These are phyloP conservation scores for Zymoseptoria crescenta DNA, from an alignment of 2,329 filamentous ascomycete species.

Conservation along the genomic window DNA sequence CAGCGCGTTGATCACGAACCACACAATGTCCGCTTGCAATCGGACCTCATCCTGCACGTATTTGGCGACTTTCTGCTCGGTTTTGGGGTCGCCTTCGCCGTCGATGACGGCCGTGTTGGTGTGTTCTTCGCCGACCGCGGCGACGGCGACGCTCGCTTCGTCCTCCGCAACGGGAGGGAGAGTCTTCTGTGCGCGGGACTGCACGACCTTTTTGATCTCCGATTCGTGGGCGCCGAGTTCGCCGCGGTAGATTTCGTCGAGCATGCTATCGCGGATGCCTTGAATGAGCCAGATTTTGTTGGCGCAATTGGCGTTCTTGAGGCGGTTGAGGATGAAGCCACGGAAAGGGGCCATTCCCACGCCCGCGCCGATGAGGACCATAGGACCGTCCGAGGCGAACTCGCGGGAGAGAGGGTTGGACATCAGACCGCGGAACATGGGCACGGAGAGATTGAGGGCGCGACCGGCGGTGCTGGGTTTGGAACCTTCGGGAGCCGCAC, in stretches of 20 bases:
- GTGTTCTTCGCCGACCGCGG: constrained; percentile 58
- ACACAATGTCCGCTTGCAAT: constrained; percentile 89
- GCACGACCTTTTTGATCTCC: constrained; percentile 45
- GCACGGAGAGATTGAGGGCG: constrained; percentile 61
- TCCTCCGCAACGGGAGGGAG: constrained; percentile 22
- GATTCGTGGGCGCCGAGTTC: constrained; percentile 88
- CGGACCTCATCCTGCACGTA: constrained; percentile 96
- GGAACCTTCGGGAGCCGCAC: neutral
- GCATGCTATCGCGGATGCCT: constrained; percentile 83
- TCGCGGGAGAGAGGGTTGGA: constrained; percentile 87
- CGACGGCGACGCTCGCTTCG: constrained; percentile 20
- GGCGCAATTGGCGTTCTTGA: constrained; percentile 90
- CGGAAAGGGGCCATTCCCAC: constrained; percentile 97
- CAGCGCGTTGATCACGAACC: constrained; percentile 94
- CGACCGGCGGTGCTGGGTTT: constrained; percentile 24
- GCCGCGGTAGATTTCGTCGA: constrained; percentile 93
- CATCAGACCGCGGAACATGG: constrained; percentile 99
- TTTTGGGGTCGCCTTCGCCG: constrained; percentile 54
- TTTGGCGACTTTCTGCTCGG: constrained; percentile 58
- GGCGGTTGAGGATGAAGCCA: constrained; percentile 87
- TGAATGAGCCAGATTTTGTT: constrained; percentile 98
- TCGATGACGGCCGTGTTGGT: neutral
- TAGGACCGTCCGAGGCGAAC: constrained; percentile 88
- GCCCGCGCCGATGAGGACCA: constrained; percentile 93
- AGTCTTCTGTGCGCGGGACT: constrained; percentile 31